Conservation (phyloP, 208 protist species). For the Naegleria lovaniensis region DNA sequence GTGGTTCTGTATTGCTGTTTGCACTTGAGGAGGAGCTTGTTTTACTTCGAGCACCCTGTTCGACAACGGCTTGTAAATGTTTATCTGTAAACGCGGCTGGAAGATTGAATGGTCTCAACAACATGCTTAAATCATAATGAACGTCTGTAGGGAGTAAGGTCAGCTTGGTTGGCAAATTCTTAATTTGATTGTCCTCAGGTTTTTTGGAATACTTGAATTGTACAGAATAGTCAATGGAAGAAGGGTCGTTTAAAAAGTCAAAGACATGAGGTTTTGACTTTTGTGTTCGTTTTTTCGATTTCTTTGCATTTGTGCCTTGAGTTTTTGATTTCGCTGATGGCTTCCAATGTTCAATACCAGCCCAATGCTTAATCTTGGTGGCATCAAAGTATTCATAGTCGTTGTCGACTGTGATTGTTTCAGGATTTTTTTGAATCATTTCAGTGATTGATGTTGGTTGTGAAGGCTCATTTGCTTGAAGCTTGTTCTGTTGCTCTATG, state of each 20-base stretch:
- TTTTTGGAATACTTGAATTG: background rate
- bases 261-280: background rate
- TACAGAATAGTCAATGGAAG: background rate
- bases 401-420: background rate
- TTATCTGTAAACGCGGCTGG: background rate
- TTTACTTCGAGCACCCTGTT: background rate
- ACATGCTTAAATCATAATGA: background rate
- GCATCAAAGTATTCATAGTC: constrained; percentile 39
- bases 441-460: background rate
- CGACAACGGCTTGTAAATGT: background rate
- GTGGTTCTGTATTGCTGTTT: too few species aligned
- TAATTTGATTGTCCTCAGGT: background rate
- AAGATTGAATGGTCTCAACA: background rate
- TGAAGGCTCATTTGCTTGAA: background rate
- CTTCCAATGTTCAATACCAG: constrained; percentile 44
- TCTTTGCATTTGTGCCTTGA: background rate
- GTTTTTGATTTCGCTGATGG: background rate
- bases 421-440: background rate
- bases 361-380: constrained; percentile 35
- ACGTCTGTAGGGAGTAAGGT: background rate
- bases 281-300: constrained; percentile 30
- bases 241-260: background rate
- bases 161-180: background rate
- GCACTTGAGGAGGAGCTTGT: background rate
- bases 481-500: background rate